Base-by-base conservation (phyloP, 768 basidiomycete genomes). In the Lentinula sp. region DNA sequence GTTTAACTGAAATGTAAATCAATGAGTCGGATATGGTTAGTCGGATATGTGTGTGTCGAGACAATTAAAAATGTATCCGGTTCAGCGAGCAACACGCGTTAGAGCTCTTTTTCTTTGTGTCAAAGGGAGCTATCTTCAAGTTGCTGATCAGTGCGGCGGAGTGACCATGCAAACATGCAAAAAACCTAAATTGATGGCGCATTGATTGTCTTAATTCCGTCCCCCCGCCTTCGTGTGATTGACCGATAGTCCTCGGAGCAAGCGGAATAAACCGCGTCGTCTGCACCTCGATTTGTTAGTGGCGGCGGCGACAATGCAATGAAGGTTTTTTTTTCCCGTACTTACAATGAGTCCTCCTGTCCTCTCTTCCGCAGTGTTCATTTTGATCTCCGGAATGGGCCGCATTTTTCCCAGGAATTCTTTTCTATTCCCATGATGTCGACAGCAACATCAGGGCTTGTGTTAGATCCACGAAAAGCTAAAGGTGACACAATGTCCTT, bases 371-470 rank as follows among this genome's bases (percentile, higher is more conserved):
- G 28, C 28, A 28, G 28, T 28, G 28, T 42, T 56, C 37, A 43
- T 56, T 54, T 54, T 56, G 55, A 56, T 56, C 39, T 56, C 55
- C 55, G 55, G 45, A 35, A 15, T 28, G 39, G 12, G 41, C 55
- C 55, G 41, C 9, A 15, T 42, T 56, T 56, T 56, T 56, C 50
- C 50, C 35, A 32, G 35, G 32, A 23, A 48, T 48, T 48, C 46
- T 48, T 45, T 45, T 45, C 43, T 18, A 9, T 32, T 50, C 50
- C 50, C 50, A 52, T 52, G 32, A 52, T 52, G 10, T 18, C 49
- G 18, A 50, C 49, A 18, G n/a, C 13, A 53, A 53, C 37, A 20
- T 23, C 6, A 18, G 15, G 32, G 16, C 16, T 36, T 33, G 36
- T 18, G 9, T 23, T 23, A 52, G 13, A 2, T 15, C 13, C 23